Base-by-base conservation (phyloP, 441 rosid genomes). In the Populus hybrid region DNA sequence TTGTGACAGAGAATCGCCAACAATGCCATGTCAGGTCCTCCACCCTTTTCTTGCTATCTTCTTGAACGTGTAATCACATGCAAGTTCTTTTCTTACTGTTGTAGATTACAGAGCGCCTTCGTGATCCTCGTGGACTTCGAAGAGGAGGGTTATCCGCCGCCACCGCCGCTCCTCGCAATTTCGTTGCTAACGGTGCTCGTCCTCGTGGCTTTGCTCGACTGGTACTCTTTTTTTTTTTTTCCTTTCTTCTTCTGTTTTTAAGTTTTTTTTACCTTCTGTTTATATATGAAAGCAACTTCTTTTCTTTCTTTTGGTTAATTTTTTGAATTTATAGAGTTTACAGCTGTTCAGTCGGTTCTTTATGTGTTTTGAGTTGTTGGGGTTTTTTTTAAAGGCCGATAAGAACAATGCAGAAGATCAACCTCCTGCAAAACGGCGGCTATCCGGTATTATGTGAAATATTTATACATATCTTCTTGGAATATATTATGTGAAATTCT, bases 51-150 rank as follows among this genome's bases (percentile, higher is more conserved):
- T 38, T 0, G 42, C 42, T 7, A 1, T 36, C 10, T 8, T 36
- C 42, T 40, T 40, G 57, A 14, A 46, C 6, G 57, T 46, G 6
- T 1, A 4, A 46, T 46, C 20, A 46, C 57, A 46, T 14, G 57
- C 57, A 5, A 46, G 57, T 14, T 46, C 20, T 46, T 14, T 46
- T 46, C 57, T 14, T 14, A 46, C 57, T 46, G 7, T 4, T 46
- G 57, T 46, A 95, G 98, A 92, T 95, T 77, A 91, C 94, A 8
- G 95, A 93, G 90, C 86, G 97, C 80, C 88, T 95, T 70, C 89
- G 95, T 70, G 95, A 94, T 86, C 99, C 98, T 77, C 88, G 97
- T 34, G 98, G 99, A 21, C 86, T 94, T n/a, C 96, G 97, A 20
- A 82, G 97, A 16, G 97, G 99, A 65, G 90, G 88, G 35, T 2